Evolutionary conservation across 805 yeast species (phyloP), one percentile per base, ranked within the genome.

Genomic region (Schwanniomyces pseudopolymorphus): DNA sequence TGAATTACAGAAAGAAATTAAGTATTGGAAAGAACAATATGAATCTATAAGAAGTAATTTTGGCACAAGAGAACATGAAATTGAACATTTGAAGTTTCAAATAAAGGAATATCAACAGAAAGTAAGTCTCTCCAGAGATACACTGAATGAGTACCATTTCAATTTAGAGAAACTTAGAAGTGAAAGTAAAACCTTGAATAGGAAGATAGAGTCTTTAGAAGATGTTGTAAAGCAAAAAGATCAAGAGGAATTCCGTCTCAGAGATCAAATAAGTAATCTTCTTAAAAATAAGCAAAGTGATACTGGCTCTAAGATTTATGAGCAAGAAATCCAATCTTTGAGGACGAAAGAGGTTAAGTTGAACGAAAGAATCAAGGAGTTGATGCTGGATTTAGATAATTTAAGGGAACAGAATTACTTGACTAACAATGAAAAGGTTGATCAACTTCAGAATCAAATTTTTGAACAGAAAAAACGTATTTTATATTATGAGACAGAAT

Each of bases 381-480:
- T 69, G 44, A 58, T 58, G 44, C 50, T 54, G 4, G 67, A 69
- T 39, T 47, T 64, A 6, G 63, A 65, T 27, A 61, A 58, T 43
- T 51, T 67, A 9, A 64, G 61, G 46, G 58, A 53, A 28, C 61
- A 58, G 39, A 38, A 56, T 22, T 57, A 53, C 52, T 52, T 53
- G 3, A 47, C 40, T n/a, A 54, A 54, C 22, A 53, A 53, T 28
- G 42, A 45, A 16, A 42, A 42, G 37, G 6, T 51, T 3, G 33
- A 26, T 7, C 42, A 47, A 20, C 28, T 64, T 14, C 55, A 56
- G 40, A 48, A 51, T n/a, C 57, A 51, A 39, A 46, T 43, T n/a
- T 43, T 44, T 9, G 63, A 66, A n/a, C 46, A 66, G 19, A 48
- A 58, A 14, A 62, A 62, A 11, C 60, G 59, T 31, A 53, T 68